phyloP scores from a whole-genome alignment of 768 basidiomycete genomes.

The Lenzites betulinus region DNA sequence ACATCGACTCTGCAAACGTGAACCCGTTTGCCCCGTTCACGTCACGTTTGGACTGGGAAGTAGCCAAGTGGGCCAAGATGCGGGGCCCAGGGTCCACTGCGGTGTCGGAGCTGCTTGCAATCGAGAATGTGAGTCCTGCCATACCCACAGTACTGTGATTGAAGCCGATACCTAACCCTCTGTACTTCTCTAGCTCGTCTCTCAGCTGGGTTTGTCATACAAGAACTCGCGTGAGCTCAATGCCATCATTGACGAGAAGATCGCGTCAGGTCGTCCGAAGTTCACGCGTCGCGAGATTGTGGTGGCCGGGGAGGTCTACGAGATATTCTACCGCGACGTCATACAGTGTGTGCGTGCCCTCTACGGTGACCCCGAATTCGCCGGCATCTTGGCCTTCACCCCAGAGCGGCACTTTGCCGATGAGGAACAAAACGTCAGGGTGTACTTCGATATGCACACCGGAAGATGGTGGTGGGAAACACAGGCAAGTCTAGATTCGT shows the following conservation, averaged over 20 bases:
- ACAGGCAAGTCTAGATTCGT: conserved; percentile 36
- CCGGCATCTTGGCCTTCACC: conserved; percentile 29
- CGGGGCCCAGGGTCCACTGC: conserved; percentile 39
- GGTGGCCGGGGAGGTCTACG: conserved; percentile 32
- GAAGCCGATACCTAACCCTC: background rate
- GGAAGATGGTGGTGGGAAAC: conserved; percentile 53
- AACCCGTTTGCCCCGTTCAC: conserved; percentile 35
- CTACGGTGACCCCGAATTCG: conserved; percentile 36
- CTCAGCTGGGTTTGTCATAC: conserved; percentile 30
- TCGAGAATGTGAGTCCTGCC: conserved; percentile 35
- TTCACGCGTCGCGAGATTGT: conserved; percentile 32
- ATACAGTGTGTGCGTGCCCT: conserved; percentile 38
- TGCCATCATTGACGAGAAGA: conserved; percentile 30
- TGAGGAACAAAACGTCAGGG: conserved; percentile 21
- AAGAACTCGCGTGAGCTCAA: conserved; percentile 33
- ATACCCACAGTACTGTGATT: background rate
- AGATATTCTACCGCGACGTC: conserved; percentile 36
- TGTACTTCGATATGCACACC: conserved; percentile 48
- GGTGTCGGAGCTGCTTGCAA: conserved; percentile 38
- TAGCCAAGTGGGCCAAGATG: conserved; percentile 44
- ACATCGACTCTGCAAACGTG: background rate
- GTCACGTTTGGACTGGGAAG: conserved; percentile 41
- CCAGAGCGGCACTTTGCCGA: conserved; percentile 43
- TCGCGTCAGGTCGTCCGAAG: conserved; percentile 25
- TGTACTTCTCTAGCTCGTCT: background rate